Evolutionary conservation across 805 yeast species (phyloP), one percentile per base, ranked within the genome.

Genomic region (Ogataea dorogensis): DNA sequence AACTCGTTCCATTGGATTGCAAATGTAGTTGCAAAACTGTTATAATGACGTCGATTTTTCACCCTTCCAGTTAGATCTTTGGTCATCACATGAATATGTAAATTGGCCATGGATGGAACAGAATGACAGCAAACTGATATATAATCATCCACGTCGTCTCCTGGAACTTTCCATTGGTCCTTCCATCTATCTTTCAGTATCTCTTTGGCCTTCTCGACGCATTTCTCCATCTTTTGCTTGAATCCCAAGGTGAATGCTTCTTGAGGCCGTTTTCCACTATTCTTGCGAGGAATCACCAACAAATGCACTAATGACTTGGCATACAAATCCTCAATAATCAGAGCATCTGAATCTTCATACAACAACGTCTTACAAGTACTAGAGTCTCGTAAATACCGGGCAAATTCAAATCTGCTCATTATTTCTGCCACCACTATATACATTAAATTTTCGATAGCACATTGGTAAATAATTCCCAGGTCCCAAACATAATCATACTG

Each of bases 401-500:
- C 65, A 15, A 82, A 65, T 3, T 70, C 80, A 44, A 56, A 56
- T 43, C 65, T 59, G 56, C 70, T 67, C 79, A 75, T 73, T 17
- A 28, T 19, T 17, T 26, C 12, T 21, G 8, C n/a, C 17, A 20
- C 12, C 17, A 20, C 33, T 36, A 32, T 34, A 15, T 23, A 19
- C 17, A 26, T 47, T 31, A 56, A 12, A 48, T 17, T 24, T 47
- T 47, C 3, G 80, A 73, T 17, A 81, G 60, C n/a, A 76, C 48
- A 39, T 71, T 73, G 31, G 82, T 78, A 37, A 84, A 78, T 21
- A 93, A 59, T 58, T 93, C 99, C 98, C 98, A 93, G 3, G 98
- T 89, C 29, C 99, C 98, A 68, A 93, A 93, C 98, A 93, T 93
- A 50, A 93, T 91, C 58, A 93, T 88, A 54, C 95, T 85, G 63